Evolutionary conservation across 2,329 filamentous ascomycete genomes (phyloP), one percentile per base, ranked within the genome.

Genomic region (Aspergillus puulaauensis): DNA sequence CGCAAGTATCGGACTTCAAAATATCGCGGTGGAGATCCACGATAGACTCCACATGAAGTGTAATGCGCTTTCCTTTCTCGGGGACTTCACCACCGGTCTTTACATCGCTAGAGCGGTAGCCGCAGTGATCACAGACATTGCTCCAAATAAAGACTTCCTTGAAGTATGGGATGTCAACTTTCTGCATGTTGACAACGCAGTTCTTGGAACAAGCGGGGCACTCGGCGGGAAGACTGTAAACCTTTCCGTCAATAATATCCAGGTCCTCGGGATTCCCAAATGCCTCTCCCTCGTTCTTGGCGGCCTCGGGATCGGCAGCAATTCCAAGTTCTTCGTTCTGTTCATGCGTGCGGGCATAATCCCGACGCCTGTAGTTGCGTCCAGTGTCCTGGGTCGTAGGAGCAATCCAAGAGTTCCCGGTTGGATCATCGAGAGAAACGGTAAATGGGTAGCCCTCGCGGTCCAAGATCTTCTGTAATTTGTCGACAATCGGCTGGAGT

Each of bases 121-220:
- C 93, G 73, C 95, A 99, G 74, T 89, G 83, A 27, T 93, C 88
- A 77, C 95, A 99, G 27, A 91, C 88, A 2, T 93, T 98, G 66
- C 88, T 93, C 90, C 96, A 98, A 67, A 99, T 83, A 41, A 97
- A 88, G 3, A 99, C 95, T 71, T 98, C 91, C 78, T 97, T 96
- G 80, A 99, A 99, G 78, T 96, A 90, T 1, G 95, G 95, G 61
- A 99, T 97, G 69, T 96, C 91, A 57, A 98, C 91, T 88, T 96
- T 96, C 81, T 97, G 96, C 91, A 97, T 97, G 76, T 96, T 93
- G 9, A 96, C 96, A 4, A 87, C 86, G 77, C 93, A 97, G 4
- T 86, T 79, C 75, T 90, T 90, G 70, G 88, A 87, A 80, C 95
- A 99, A 61, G 91, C 93, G 0, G 95, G 95, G 75, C 95, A 99